Percentiles rank a stretch among this genome's conserved stretches.
These are phyloP conservation scores for Graphilbum fragrans DNA, from an alignment of 2,329 filamentous ascomycete species.

Conservation along the genomic window DNA sequence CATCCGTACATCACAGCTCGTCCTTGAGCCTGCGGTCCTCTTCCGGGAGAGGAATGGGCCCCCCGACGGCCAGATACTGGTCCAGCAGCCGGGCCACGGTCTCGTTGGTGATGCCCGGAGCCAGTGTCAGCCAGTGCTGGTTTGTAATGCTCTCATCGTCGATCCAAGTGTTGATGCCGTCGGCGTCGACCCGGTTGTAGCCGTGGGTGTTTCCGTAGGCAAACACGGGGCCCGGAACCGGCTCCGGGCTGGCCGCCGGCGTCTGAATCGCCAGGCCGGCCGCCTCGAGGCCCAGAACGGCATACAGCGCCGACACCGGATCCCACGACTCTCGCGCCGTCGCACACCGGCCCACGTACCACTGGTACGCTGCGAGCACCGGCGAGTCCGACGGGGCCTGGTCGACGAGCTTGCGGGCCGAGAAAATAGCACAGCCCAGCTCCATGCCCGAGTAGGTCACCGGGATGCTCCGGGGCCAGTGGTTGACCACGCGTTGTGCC, in stretches of 20 bases:
- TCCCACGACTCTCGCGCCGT: conserved; percentile 26
- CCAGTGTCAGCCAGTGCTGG: background rate
- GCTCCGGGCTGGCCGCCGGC: conserved; percentile 1
- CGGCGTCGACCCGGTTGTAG: conserved; percentile 24
- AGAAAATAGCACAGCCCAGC: conserved; percentile 26
- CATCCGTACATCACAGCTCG: too few relatives aligned
- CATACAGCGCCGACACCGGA: conserved; percentile 27
- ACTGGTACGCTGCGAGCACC: conserved; percentile 24
- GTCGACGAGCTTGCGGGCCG: conserved; percentile 18
- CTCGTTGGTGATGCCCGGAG: background rate
- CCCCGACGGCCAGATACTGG: background rate
- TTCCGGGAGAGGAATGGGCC: too few relatives aligned
- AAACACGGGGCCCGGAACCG: conserved; percentile 15
- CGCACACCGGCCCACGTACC: conserved; percentile 18
- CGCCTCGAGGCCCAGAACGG: conserved; percentile 19
- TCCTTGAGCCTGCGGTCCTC: too few relatives aligned
- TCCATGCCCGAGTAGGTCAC: conserved; percentile 31
- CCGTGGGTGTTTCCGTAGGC: conserved; percentile 23
- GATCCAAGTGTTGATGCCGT: conserved; percentile 32
- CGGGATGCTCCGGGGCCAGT: conserved; percentile 21
- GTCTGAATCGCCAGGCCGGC: background rate
- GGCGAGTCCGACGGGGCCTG: conserved; percentile 21
- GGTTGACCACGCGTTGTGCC: conserved; percentile 26
- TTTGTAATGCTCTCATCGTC: conserved; percentile 13
- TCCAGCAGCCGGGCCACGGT: background rate